A percentile compares a stretch with the other conserved stretches of the same genome.
These are phyloP conservation scores for Hirschioporus abietinus DNA, from an alignment of 768 basidiomycete genomes.

Conservation along the genomic window DNA sequence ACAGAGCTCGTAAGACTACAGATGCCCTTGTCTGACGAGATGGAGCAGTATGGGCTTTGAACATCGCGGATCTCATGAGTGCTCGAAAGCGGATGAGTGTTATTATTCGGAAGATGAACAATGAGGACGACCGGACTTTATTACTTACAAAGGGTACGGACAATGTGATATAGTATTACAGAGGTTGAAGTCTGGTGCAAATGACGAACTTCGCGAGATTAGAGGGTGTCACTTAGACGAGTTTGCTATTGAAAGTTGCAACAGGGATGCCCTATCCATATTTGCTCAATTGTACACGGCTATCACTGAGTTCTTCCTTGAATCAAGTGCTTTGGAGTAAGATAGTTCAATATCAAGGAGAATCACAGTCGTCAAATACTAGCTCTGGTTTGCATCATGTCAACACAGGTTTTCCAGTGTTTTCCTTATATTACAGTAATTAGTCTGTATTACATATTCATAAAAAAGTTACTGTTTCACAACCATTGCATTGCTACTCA, in stretches of 20 bases:
- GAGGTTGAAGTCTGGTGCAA: constrained; percentile 59
- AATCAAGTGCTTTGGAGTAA: constrained; percentile 54
- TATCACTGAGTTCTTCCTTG: constrained; percentile 86
- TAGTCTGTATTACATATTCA: too few relatives aligned
- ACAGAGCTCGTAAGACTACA: constrained; percentile 71
- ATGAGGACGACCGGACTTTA: constrained; percentile 59
- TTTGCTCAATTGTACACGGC: constrained; percentile 79
- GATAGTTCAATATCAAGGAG: constrained; percentile 29
- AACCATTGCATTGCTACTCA: too few relatives aligned
- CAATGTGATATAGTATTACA: constrained; percentile 97
- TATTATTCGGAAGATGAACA: constrained; percentile 67
- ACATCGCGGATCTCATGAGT: constrained; percentile 94
- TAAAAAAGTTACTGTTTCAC: too few relatives aligned
- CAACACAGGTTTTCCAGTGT: constrained; percentile 65
- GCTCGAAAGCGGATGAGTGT: constrained; percentile 95
- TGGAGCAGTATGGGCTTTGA: constrained; percentile 86
- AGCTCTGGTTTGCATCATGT: constrained; percentile 42
- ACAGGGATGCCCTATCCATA: constrained; percentile 53
- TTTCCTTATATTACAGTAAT: too few relatives aligned
- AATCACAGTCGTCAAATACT: constrained; percentile 6
- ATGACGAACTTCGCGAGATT: constrained; percentile 60
- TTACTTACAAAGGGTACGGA: constrained; percentile 89
- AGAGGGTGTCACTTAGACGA: constrained; percentile 82
- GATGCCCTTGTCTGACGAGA: constrained; percentile 68
- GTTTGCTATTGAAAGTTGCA: constrained; percentile 79